Percentiles rank a stretch among this genome's conserved stretches.
These are phyloP conservation scores for Eutypa lata DNA, from an alignment of 2,329 filamentous ascomycete species.

Conservation along the genomic window DNA sequence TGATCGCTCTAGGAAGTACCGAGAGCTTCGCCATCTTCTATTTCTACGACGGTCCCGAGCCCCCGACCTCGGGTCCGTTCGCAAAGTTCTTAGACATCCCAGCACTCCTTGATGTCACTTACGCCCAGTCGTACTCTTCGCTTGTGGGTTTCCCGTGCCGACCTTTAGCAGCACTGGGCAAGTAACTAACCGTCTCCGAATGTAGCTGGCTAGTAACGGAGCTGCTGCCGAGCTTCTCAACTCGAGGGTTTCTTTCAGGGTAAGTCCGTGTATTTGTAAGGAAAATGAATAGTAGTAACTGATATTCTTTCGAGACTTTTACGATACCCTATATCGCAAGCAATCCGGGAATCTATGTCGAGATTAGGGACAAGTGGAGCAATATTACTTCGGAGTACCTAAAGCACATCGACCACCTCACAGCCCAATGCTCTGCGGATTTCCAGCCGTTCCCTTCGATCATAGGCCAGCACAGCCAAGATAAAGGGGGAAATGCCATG, in stretches of 20 bases:
- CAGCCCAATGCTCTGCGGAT: slow-evolving; percentile 26
- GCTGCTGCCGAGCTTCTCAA: slow-evolving; percentile 6
- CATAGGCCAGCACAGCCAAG: slow-evolving; percentile 19
- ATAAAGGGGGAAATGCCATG: slow-evolving; percentile 23
- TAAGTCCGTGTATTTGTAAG: slow-evolving; percentile 4
- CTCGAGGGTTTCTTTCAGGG: slow-evolving; percentile 17
- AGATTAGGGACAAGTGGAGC: slow-evolving; percentile 28
- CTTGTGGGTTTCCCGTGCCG: slow-evolving; percentile 18
- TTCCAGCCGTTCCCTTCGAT: slow-evolving; percentile 29
- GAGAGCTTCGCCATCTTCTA: slow-evolving; percentile 27
- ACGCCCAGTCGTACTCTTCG: slow-evolving; percentile 28
- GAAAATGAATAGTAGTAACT: no score
- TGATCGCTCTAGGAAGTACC: slow-evolving; percentile 14
- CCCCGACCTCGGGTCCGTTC: slow-evolving; percentile 27
- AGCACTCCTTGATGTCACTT: slow-evolving; percentile 16
- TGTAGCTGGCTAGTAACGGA: slow-evolving; percentile 15
- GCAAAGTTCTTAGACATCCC: slow-evolving; percentile 30
- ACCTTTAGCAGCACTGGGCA: background rate
- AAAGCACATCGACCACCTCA: slow-evolving; percentile 16
- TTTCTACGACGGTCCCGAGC: slow-evolving; percentile 31
- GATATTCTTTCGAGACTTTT: slow-evolving; percentile 11
- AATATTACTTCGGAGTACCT: slow-evolving; percentile 23
- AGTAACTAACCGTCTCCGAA: background rate
- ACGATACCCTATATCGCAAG: slow-evolving; percentile 21
- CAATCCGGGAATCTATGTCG: slow-evolving; percentile 27